A percentile compares a stretch with the other conserved stretches of the same genome.
These are phyloP conservation scores for Uronychia setigera DNA, from an alignment of 73 alveolate species.

Conservation along the genomic window DNA sequence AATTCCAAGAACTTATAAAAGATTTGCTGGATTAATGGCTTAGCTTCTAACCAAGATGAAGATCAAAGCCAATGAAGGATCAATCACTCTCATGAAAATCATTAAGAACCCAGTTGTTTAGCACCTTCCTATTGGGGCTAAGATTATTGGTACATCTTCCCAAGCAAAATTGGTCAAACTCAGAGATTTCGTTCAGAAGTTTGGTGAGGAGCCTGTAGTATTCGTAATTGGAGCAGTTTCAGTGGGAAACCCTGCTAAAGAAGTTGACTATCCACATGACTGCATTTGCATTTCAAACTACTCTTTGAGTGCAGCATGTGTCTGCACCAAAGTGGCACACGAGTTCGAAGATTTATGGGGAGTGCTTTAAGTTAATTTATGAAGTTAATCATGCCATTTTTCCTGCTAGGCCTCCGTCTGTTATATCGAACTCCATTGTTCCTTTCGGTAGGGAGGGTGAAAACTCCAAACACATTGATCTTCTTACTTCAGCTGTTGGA, in stretches of 20 bases:
- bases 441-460: no score
- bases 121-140: conserved; percentile 90
- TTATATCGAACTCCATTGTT: no score
- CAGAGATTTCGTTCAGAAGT: conserved; percentile 69
- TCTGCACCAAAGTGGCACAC: conserved; percentile 64
- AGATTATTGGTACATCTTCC: conserved; percentile 90
- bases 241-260: conserved; percentile 95
- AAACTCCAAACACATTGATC: no score
- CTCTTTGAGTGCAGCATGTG: conserved; percentile 81
- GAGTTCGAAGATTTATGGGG: conserved; percentile 79
- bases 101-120: conserved; percentile 91
- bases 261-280: conserved; percentile 70
- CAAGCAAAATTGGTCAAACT: conserved; percentile 82
- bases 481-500: no score
- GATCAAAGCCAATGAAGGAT: conserved; percentile 79
- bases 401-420: no score
- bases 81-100: conserved; percentile 86
- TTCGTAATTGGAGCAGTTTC: conserved; percentile 96
- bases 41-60: conserved; percentile 83
- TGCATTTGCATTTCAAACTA: conserved; percentile 69
- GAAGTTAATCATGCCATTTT: no score
- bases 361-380: conserved; percentile 37
- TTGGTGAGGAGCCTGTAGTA: conserved; percentile 73
- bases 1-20: conserved; percentile 94
- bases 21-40: conserved; percentile 94